These are phyloP conservation scores for Saccharomycopsis guyanensis DNA, from an alignment of 805 yeast species.

Conservation along the genomic window DNA sequence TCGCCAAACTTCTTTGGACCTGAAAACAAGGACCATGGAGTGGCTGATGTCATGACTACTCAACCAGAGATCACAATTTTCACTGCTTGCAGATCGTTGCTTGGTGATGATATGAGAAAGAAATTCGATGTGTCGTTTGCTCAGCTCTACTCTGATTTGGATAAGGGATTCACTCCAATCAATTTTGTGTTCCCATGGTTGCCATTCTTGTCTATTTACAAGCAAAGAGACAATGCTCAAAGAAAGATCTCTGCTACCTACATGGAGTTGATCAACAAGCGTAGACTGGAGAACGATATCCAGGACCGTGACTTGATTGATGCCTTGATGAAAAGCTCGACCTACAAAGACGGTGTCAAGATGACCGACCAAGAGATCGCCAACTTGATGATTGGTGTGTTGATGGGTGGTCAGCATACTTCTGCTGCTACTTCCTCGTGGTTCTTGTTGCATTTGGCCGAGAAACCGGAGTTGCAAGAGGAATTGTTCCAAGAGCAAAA, in stretches of 20 bases:
- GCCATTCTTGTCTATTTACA: constrained; percentile 73
- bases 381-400: constrained; percentile 83
- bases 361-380: constrained; percentile 97
- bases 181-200: constrained; percentile 93
- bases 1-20: constrained; percentile 42
- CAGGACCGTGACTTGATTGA: constrained; percentile 86
- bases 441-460: constrained; percentile 87
- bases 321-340: constrained; percentile 69
- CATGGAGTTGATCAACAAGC: constrained; percentile 62
- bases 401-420: constrained; percentile 99
- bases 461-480: constrained; percentile 77
- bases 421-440: constrained; percentile 95
- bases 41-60: constrained; percentile 62
- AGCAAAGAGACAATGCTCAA: constrained; percentile 84
- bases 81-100: constrained; percentile 86
- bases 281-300: constrained; percentile 71
- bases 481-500: constrained; percentile 70
- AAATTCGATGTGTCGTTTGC: constrained; percentile 81
- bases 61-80: constrained; percentile 95
- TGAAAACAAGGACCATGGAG: constrained; percentile 35
- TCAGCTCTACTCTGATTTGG: constrained; percentile 78
- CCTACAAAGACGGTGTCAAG: constrained; percentile 86
- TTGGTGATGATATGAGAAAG: constrained; percentile 87
- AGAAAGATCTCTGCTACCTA: constrained; percentile 72
- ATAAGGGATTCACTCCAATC: constrained; percentile 93